Base-by-base conservation (phyloP, 352 stramenopile species). In the Globisporangium sylvaticum region DNA sequence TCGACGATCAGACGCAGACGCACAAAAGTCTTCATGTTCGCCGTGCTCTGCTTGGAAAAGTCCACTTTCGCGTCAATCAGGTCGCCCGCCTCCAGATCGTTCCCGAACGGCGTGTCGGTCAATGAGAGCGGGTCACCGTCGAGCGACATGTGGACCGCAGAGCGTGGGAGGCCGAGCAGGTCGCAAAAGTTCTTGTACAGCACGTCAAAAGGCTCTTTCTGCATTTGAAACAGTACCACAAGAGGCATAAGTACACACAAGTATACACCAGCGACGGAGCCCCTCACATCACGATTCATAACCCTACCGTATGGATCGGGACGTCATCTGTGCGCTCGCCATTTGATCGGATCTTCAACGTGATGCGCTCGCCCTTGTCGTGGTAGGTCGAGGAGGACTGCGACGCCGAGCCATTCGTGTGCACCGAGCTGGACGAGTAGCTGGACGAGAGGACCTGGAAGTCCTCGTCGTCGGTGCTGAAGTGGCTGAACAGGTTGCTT, bases 51-150 rank as follows among this genome's bases (percentile, higher is more conserved):
- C 65, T 83, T 67, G 0, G 80, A 78, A 42, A 91, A 92, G 56
- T 92, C 81, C 37, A 91, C 84, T 39, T 89, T 90, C 18, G 84
- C 82, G 59, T 92, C 84, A 42, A 92, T 84, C 10, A 92, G 53
- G 55, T 92, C 81, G 29, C 76, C 81, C 2, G 77, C 71, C 50
- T 90, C 83, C 10, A 90, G 68, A 48, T 89, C 80, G 61, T 66
- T 70, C 5, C 59, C 62, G 1, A 57, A 52, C 1, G 81, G 76
- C 18, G 79, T 89, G 22, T 61, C 58, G 0, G 56, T 64, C 8
- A 73, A 52, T 10, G 64, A 48, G 39, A 92, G 65, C 0, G 55
- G 25, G 10, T 82, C 79, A 9, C 82, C 84, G 69, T 92, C 82
- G 18, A 92, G 73, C 3, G 65, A 75, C 79, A 92, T 88, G 18